Evolutionary conservation across 108 stramenopile genomes (phyloP), one percentile per base, ranked within the genome.

Genomic region (Aurantiochytrium sp.): DNA sequence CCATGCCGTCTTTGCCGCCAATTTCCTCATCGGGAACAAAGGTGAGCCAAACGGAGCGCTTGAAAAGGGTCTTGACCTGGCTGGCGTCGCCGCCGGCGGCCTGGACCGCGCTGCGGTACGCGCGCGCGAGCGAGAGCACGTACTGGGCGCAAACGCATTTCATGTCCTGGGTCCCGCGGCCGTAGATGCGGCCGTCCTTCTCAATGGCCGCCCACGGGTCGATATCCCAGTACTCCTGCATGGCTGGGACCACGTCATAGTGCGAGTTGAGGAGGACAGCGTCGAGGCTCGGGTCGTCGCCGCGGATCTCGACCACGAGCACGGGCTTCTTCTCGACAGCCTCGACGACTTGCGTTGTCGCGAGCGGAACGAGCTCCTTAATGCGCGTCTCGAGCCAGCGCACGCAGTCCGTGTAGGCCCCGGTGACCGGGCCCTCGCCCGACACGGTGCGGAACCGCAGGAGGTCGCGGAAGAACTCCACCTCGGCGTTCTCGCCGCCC

Each of bases 141-240:
- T 98, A 98, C 90, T 98, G 98, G 10, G 96, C 91, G 55, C 96
- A 96, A 15, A 98, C 98, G 91, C 96, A 96, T 88, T 98, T 98
- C 97, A 98, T 98, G 90, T 97, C 97, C 91, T 97, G 97, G 22
- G 96, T 90, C 4, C 98, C 98, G 55, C 96, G 94, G 31, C 97
- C 98, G 89, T 96, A 97, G 12, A 98, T 95, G 36, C 92, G 92
- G 8, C 95, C 97, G 86, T 95, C 95, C 55, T 92, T 91, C 31
- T 93, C 92, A 39, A 92, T 88, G 0, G 92, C 96, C 3, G 86
- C 94, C 90, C 97, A 98, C n/a, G 98, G 96, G 41, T 92, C 91
- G 17, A 50, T 68, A 48, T 89, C 55, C 92, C 92, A 93, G 34
- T 85, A 86, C 48, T 89, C 90, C 52, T 92, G 91, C 30, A 94